Evolutionary conservation across 495 filamentous ascomycete species (phyloP).

Genomic region (Wilcoxina mikolae): DNA sequence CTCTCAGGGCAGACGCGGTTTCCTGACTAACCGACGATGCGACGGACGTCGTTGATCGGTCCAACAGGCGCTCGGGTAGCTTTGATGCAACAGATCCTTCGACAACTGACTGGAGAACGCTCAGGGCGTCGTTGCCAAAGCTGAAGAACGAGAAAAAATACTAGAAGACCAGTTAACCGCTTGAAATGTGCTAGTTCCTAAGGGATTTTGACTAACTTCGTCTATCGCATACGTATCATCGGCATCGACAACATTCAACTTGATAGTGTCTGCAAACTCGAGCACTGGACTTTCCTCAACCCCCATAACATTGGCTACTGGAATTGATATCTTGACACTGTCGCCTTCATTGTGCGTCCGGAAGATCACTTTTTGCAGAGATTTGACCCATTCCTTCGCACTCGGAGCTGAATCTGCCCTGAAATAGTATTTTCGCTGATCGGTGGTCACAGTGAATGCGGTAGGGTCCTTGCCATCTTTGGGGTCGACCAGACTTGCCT

Average conservation of each 20-base stretch:
- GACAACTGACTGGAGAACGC: conserved; percentile 58
- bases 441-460: conserved; percentile 64
- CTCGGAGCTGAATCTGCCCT: conserved; percentile 74
- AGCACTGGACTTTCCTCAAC: conserved; percentile 84
- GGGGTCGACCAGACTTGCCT: conserved; percentile 48
- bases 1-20: conserved; percentile 32
- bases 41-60: conserved; percentile 2
- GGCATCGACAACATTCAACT: conserved; percentile 79
- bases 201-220: conserved; percentile 47
- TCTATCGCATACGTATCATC: conserved; percentile 90
- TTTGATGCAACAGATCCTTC: conserved; percentile 47
- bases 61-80: conserved; percentile 13
- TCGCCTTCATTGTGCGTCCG: conserved; percentile 91
- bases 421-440: conserved; percentile 74
- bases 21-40: neutral
- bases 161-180: conserved; percentile 34
- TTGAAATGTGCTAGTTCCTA: too few species aligned
- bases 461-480: conserved; percentile 57
- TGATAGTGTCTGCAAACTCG: conserved; percentile 87
- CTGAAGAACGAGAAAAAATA: conserved; percentile 96
- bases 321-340: conserved; percentile 88
- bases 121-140: conserved; percentile 69
- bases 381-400: conserved; percentile 95
- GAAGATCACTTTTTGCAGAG: conserved; percentile 88
- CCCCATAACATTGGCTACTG: conserved; percentile 77